phyloP scores from a whole-genome alignment of 1,284 basidiomycete species.

The Heterobasidion parviporum region DNA sequence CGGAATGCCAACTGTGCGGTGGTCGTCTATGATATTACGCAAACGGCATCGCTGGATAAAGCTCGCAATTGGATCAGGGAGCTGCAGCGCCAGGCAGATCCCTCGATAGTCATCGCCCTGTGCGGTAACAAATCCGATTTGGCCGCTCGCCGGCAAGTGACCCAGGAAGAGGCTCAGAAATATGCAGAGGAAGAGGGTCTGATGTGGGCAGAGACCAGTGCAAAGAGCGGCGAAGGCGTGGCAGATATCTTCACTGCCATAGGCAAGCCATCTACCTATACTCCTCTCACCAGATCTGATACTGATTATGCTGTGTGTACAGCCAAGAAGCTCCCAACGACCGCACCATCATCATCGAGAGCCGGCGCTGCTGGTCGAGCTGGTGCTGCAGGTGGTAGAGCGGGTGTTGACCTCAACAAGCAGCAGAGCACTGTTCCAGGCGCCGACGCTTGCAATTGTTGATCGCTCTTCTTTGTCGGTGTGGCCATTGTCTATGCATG shows the following conservation, averaged over 20 bases:
- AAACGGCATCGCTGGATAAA: slow-evolving; percentile 85
- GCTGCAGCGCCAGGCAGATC: slow-evolving; percentile 94
- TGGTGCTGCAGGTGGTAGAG: slow-evolving; percentile 36
- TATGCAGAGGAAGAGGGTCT: slow-evolving; percentile 93
- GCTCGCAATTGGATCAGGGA: slow-evolving; percentile 96
- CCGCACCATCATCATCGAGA: slow-evolving; percentile 57
- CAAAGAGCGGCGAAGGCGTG: slow-evolving; percentile 90
- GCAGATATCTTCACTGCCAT: slow-evolving; percentile 84
- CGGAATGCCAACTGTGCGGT: slow-evolving; percentile 85
- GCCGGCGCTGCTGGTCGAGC: slow-evolving; percentile 36
- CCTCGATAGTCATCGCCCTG: slow-evolving; percentile 91
- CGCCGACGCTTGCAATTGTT: slow-evolving; percentile 73
- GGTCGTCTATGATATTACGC: slow-evolving; percentile 85
- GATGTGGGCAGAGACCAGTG: slow-evolving; percentile 95
- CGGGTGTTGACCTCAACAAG: slow-evolving; percentile 72
- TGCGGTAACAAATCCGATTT: slow-evolving; percentile 96
- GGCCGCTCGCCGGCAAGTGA: slow-evolving; percentile 71
- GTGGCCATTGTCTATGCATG: neutral
- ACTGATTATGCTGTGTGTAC: slow-evolving; percentile 5
- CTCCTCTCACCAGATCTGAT: slow-evolving; percentile 1
- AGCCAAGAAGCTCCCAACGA: slow-evolving; percentile 79
- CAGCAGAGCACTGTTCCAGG: slow-evolving; percentile 39
- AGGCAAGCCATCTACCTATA: slow-evolving; percentile 37
- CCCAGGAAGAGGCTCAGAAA: slow-evolving; percentile 82
- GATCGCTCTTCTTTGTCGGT: slow-evolving; percentile 16